Base-by-base conservation (phyloP, 768 basidiomycete species). In the Panus rudis region DNA sequence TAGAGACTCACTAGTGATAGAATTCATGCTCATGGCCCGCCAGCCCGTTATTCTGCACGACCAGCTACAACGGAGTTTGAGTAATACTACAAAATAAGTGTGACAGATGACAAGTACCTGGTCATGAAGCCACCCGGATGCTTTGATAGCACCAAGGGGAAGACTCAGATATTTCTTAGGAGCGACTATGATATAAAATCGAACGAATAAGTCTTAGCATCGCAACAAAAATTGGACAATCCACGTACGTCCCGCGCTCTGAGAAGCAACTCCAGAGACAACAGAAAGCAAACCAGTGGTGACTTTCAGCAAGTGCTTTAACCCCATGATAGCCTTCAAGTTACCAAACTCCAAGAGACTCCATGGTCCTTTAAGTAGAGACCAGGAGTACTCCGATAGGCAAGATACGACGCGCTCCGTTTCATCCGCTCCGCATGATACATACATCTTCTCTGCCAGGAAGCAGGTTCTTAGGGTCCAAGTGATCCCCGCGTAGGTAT, bases 1-100 rank as follows among this genome's bases (percentile, higher is more conserved):
- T 13, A 10, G 20, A 8, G 11, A 46, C 57, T 23, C 25, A 65
- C 63, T 61, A 63, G 44, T 63, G 54, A 31, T 65, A 65, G 51
- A 65, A 65, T 17, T 65, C 61, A 38, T 61, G 63, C 38, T 62
- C 58, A 47, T 65, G 62, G 2, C 64, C 64, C 12, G 64, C 64
- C 2, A 65, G 48, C 10, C 64, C 64, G 47, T 60, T 59, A 2
- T 54, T 60, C 37, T 65, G 64, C 3, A 65, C 59, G 10, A 58
- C 48, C 23, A 65, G 45, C 62, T 63, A 19, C 12, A 8, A 10
- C 28, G 28, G 10, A 10, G 16, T 30, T 16, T 30, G 28, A 30
- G 28, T 16, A 30, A 16, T 10, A 10, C 16, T 10, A 30, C 28
- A 30, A 30, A 10, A 30, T 10, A 30, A 30, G 10, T 30, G 28